Conservation (phyloP, 768 basidiomycete genomes). For the Naganishia friedmannii region DNA sequence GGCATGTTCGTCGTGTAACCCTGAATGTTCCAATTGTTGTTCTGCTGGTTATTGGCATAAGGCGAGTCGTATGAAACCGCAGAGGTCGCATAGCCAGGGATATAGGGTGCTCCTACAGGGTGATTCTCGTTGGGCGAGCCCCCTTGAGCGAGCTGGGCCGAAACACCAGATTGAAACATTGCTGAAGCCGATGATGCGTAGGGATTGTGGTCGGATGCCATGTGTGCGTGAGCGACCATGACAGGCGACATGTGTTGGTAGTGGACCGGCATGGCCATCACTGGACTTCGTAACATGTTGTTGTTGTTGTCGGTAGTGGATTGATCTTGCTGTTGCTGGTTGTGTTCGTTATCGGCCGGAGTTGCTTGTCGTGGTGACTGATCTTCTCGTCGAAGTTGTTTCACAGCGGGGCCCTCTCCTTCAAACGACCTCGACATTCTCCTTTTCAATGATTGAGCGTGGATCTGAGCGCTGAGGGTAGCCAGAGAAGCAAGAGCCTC, state of each 20-base stretch:
- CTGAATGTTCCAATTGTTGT: slow-evolving; percentile 22
- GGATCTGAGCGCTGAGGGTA: slow-evolving; percentile 5
- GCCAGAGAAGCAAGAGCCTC: slow-evolving; percentile 14
- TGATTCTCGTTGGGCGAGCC: not conserved
- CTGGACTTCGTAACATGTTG: slow-evolving; percentile 23
- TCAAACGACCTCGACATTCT: slow-evolving; percentile 16
- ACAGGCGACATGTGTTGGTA: slow-evolving; percentile 21
- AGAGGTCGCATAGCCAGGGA: slow-evolving; percentile 6
- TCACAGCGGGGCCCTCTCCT: slow-evolving; percentile 3
- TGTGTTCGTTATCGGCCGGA: slow-evolving; percentile 6
- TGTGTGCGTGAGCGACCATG: slow-evolving; percentile 12
- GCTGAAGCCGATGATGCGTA: slow-evolving; percentile 20
- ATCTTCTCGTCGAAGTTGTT: slow-evolving; percentile 6
- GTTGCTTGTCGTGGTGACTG: slow-evolving; percentile 2
- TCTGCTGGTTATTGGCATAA: slow-evolving; percentile 6
- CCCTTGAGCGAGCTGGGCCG: not conserved
- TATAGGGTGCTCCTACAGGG: slow-evolving; percentile 3
- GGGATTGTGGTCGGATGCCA: slow-evolving; percentile 9
- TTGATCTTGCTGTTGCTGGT: not conserved
- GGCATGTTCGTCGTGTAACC: slow-evolving; percentile 19
- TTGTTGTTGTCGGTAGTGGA: slow-evolving; percentile 1
- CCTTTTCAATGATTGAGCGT: slow-evolving; percentile 9
- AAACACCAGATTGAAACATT: slow-evolving; percentile 19
- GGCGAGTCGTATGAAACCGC: slow-evolving; percentile 18
- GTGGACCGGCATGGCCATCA: slow-evolving; percentile 19